Evolutionary conservation across 1,284 basidiomycete genomes (phyloP).

Genomic region (Tylopilus orsonianus): DNA sequence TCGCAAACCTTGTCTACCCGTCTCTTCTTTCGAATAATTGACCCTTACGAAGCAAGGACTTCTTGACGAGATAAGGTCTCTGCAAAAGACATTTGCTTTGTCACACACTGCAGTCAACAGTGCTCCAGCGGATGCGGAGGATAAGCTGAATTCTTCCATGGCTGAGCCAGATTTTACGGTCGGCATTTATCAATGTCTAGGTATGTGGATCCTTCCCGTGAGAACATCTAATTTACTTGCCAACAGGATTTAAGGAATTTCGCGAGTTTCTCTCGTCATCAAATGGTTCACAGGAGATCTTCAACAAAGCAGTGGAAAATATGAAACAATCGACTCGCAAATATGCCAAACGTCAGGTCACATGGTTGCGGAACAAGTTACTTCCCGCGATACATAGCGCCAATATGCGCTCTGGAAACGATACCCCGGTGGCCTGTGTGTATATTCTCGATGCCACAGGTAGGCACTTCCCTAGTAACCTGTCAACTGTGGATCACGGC

Average conservation of each 20-base stretch:
- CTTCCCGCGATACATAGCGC: conserved; percentile 70
- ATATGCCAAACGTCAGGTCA: conserved; percentile 90
- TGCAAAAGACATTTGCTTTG: conserved; percentile 41
- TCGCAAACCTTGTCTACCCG: conserved; percentile 3
- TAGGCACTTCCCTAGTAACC: conserved; percentile 29
- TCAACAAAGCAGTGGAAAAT: conserved; percentile 62
- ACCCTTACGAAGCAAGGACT: conserved; percentile 65
- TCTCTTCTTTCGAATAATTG: conserved; percentile 7
- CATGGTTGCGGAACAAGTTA: conserved; percentile 92
- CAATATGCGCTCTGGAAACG: conserved; percentile 35
- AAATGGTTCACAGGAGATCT: conserved; percentile 44
- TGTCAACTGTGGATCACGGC: not conserved
- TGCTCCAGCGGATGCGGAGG: not conserved
- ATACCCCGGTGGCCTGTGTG: conserved; percentile 35
- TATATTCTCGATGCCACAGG: conserved; percentile 81
- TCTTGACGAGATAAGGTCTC: conserved; percentile 73
- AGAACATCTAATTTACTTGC: conserved; percentile 1
- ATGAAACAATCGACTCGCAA: conserved; percentile 90
- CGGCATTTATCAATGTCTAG: conserved; percentile 96
- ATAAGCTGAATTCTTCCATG: not conserved
- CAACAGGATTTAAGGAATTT: conserved; percentile 89
- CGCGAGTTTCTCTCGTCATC: conserved; percentile 55
- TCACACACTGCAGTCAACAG: not conserved
- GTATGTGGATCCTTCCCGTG: conserved; percentile 38
- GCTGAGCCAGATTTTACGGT: conserved; percentile 58